Conservation (phyloP, 78 protist genomes). For the Ministeria vibrans region DNA sequence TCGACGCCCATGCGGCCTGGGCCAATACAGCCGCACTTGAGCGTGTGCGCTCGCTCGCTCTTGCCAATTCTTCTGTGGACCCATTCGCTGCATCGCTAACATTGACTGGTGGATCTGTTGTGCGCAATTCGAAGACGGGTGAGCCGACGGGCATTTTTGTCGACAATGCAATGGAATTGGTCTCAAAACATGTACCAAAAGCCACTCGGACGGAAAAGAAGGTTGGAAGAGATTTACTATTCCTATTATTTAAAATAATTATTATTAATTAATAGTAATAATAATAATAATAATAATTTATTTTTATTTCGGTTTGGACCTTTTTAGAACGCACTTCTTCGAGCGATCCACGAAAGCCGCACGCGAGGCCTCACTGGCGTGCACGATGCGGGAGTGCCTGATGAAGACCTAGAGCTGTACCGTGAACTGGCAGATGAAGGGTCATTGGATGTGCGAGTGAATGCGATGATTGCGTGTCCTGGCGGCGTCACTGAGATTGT, state of each 20-base stretch:
- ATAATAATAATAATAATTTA: too few relatives aligned
- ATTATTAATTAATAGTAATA: too few relatives aligned
- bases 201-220: background rate
- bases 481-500: too few relatives aligned
- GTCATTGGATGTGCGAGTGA: too few relatives aligned
- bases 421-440: too few relatives aligned
- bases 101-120: background rate
- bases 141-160: slow-evolving; percentile 11
- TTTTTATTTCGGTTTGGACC: too few relatives aligned
- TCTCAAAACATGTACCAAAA: background rate
- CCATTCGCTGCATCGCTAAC: too few relatives aligned
- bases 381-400: background rate
- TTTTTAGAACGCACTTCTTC: too few relatives aligned
- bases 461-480: too few relatives aligned
- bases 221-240: too few relatives aligned
- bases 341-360: background rate
- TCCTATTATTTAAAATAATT: too few relatives aligned
- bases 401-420: background rate
- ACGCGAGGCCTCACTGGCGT: background rate
- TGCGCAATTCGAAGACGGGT: background rate
- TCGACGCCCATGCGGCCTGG: slow-evolving; percentile 6
- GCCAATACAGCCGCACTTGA: background rate
- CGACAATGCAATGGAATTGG: slow-evolving; percentile 1
- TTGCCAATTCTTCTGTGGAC: background rate
- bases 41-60: background rate